phyloP scores from a whole-genome alignment of 176 grass and related monocot species.

The Hsuehochloa calcarea region DNA sequence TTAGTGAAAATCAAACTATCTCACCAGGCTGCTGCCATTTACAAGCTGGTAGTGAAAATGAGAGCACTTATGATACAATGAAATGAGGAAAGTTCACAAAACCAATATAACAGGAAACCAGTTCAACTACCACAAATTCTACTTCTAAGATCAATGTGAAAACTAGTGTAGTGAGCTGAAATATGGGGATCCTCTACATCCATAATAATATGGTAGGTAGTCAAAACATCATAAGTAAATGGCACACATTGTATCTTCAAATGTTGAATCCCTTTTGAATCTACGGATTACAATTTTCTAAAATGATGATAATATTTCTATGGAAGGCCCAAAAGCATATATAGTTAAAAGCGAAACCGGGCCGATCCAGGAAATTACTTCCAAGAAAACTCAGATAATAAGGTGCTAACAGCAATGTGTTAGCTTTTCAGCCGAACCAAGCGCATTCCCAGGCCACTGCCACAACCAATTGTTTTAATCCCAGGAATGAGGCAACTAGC shows the following conservation, averaged over 20 bases:
- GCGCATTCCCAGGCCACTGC: not conserved
- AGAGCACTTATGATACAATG: not conserved
- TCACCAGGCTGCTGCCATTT: not conserved
- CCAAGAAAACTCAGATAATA: not conserved
- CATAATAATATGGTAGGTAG: not conserved
- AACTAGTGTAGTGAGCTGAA: slow-evolving; percentile 5
- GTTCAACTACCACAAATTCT: not conserved
- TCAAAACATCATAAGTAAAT: slow-evolving; percentile 3
- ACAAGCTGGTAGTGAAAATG: not conserved
- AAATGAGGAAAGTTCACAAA: not conserved
- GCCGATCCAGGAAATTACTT: not conserved
- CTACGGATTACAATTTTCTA: not conserved
- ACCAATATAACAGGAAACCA: not conserved
- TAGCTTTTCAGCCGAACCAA: not conserved
- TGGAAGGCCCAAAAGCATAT: not conserved
- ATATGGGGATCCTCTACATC: not conserved
- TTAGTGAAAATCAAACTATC: slow-evolving; percentile 20
- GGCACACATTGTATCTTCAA: not conserved
- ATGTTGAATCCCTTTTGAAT: not conserved
- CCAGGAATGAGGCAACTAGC: not conserved
- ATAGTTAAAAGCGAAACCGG: not conserved
- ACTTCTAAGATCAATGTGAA: not conserved
- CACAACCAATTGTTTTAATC: not conserved
- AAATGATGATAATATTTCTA: not conserved
- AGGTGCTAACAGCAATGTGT: not conserved